Evolutionary conservation across 2,329 filamentous ascomycete species (phyloP).

Genomic region (Anisogramma anomala): DNA sequence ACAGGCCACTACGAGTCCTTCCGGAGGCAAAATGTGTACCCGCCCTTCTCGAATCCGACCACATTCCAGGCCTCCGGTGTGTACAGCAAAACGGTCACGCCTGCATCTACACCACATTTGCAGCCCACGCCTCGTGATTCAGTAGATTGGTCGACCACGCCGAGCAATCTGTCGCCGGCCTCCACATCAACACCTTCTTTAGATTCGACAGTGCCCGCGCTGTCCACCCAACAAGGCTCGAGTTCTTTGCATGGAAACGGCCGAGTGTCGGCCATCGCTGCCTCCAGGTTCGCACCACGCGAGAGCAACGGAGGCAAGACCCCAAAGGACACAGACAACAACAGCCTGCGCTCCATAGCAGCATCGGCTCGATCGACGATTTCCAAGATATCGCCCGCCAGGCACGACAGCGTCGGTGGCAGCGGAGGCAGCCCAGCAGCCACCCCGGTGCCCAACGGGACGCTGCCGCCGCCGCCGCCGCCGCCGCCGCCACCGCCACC

Average conservation of each 20-base stretch:
- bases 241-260: conserved; percentile 6
- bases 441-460: conserved; percentile 9
- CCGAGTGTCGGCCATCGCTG: neutral
- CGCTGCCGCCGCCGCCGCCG: conserved; percentile 16
- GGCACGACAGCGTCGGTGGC: conserved; percentile 20
- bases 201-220: conserved; percentile 6
- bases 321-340: conserved; percentile 32
- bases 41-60: conserved; percentile 73
- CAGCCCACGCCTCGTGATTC: conserved; percentile 19
- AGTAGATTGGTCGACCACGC: conserved; percentile 30
- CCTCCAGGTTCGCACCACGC: conserved; percentile 19
- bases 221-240: conserved; percentile 5
- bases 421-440: conserved; percentile 18
- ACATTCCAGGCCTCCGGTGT: conserved; percentile 65
- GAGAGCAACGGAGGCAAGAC: conserved; percentile 20
- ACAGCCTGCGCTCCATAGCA: conserved; percentile 44
- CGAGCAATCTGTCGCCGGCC: conserved; percentile 31
- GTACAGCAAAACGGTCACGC: conserved; percentile 53
- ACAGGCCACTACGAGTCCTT: conserved; percentile 98
- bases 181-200: conserved; percentile 15
- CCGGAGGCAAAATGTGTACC: conserved; percentile 66
- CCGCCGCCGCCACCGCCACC: conserved; percentile 19
- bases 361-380: conserved; percentile 45
- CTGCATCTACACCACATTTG: conserved; percentile 35
- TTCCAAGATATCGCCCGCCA: conserved; percentile 33